Evolutionary conservation across 116 monocot genomes (phyloP).

Genomic region (Cymodocea nodosa): DNA sequence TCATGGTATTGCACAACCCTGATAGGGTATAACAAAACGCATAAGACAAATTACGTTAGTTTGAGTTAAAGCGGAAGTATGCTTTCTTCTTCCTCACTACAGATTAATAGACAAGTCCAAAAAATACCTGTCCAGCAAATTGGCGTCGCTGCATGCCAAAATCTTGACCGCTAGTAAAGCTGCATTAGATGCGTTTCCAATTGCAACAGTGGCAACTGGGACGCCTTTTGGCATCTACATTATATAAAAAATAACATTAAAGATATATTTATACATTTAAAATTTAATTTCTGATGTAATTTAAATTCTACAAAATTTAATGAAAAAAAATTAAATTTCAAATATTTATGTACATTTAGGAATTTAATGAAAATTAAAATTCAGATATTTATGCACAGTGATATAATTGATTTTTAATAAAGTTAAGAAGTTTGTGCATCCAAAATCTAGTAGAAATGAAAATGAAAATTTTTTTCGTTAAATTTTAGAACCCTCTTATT

Average conservation of each 20-base stretch:
- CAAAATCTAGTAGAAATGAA: too few species aligned
- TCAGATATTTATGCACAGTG: too few species aligned
- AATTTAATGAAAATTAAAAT: too few species aligned
- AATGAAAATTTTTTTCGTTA: too few species aligned
- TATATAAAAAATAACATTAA: neutral
- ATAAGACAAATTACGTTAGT: neutral
- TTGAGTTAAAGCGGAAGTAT: neutral
- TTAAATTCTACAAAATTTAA: too few species aligned
- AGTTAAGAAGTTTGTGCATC: too few species aligned
- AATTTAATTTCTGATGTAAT: too few species aligned
- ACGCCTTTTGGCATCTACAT: constrained; percentile 76
- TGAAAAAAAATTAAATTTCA: too few species aligned
- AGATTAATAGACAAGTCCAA: neutral
- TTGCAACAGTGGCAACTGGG: constrained; percentile 77
- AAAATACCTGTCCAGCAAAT: constrained; percentile 45
- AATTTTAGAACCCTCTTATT: too few species aligned
- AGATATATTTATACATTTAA: too few species aligned
- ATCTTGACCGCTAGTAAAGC: constrained; percentile 56
- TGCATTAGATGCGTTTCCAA: constrained; percentile 77
- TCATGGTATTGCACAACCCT: constrained; percentile 62
- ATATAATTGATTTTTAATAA: too few species aligned
- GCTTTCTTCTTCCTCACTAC: neutral
- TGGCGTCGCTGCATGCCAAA: constrained; percentile 33
- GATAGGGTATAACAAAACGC: neutral
- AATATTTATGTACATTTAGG: too few species aligned